Evolutionary conservation across 805 yeast species (phyloP).

Genomic region (Cyberlindnera euphorbiiphila): DNA sequence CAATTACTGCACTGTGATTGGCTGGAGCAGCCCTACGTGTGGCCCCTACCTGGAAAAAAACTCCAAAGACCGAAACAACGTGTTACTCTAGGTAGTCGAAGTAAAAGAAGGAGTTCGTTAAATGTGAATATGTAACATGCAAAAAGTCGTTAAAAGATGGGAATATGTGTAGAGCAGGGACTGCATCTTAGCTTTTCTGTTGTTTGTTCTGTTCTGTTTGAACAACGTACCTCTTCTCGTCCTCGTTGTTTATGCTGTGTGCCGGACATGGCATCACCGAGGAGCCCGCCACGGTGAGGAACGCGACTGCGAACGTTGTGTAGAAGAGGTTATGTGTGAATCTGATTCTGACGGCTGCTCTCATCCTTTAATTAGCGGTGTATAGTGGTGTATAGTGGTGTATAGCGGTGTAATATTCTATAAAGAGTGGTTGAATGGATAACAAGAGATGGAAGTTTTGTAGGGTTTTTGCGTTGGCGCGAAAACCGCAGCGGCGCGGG

Average conservation of each 20-base stretch:
- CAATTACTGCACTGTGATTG: not conserved
- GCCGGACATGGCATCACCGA: conserved; percentile 43
- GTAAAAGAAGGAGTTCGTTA: not conserved
- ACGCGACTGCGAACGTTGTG: conserved; percentile 61
- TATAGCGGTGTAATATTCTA: not conserved
- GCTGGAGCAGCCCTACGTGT: not conserved
- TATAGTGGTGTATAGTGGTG: not conserved
- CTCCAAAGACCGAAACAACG: not conserved
- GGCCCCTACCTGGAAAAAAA: not conserved
- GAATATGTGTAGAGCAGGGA: conserved; percentile 2
- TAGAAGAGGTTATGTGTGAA: conserved; percentile 51
- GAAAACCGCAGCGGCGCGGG: too few relatives aligned
- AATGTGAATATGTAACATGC: not conserved
- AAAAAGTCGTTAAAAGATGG: conserved; percentile 5
- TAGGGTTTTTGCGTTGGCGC: too few relatives aligned
- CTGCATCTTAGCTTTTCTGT: conserved; percentile 6
- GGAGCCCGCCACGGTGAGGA: conserved; percentile 41
- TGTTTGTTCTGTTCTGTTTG: conserved; percentile 14
- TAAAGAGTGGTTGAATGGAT: not conserved
- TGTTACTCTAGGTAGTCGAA: not conserved
- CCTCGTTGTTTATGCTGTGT: conserved; percentile 38
- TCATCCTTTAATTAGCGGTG: conserved; percentile 29
- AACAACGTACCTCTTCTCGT: conserved; percentile 31
- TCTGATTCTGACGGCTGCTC: conserved; percentile 50
- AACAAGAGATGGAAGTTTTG: too few relatives aligned